Evolutionary conservation across 495 filamentous ascomycete species (phyloP).

Genomic region (Peziza echinospora): DNA sequence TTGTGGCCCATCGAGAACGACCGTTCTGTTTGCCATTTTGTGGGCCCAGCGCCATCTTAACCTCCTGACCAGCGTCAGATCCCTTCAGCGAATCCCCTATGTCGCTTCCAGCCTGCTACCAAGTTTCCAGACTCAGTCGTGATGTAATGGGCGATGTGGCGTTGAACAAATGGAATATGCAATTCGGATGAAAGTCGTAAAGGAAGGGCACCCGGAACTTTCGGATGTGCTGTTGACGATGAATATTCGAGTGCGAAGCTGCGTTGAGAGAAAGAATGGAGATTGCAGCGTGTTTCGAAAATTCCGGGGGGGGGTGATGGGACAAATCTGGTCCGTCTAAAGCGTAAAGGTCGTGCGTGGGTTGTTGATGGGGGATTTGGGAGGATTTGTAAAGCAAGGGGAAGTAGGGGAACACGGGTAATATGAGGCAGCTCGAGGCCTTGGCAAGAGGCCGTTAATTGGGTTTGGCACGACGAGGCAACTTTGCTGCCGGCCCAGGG

Average conservation of each 20-base stretch:
- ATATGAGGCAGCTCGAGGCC: background rate
- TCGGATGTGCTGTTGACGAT: background rate
- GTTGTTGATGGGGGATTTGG: background rate
- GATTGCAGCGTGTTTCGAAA: background rate
- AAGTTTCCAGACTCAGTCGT: background rate
- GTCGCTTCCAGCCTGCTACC: background rate
- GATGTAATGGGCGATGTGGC: no score
- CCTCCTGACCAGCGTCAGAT: background rate
- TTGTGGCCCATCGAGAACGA: conserved; percentile 69
- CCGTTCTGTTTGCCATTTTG: conserved; percentile 21
- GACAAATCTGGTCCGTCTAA: no score
- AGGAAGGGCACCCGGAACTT: background rate
- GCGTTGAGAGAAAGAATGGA: background rate
- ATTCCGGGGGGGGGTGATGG: background rate
- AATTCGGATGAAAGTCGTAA: background rate
- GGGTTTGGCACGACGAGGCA: no score
- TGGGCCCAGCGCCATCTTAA: background rate
- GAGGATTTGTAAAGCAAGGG: background rate
- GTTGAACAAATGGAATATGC: no score
- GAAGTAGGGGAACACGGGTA: background rate
- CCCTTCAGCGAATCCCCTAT: background rate
- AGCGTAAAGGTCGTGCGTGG: no score
- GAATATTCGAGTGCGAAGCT: background rate
- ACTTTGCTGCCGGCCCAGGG: no score
- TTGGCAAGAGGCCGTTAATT: background rate